A percentile compares a stretch with the other conserved stretches of the same genome.
These are phyloP conservation scores for Trichopus zeylanicus DNA, from an alignment of 116 monocot genomes.

Conservation along the genomic window DNA sequence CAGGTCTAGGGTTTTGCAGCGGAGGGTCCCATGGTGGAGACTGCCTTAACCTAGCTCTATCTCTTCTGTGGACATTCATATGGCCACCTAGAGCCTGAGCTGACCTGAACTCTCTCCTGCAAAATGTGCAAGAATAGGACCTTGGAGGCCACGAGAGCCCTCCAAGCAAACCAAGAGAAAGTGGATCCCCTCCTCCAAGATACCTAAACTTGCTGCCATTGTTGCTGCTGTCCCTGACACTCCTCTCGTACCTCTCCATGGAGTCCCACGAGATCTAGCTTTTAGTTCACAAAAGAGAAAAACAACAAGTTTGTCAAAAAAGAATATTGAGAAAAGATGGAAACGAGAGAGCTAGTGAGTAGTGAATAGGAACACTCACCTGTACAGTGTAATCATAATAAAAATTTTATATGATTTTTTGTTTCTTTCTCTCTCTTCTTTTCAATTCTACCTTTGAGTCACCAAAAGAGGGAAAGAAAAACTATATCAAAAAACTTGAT, in stretches of 20 bases:
- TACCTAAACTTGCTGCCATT: background rate
- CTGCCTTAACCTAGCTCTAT: constrained; percentile 47
- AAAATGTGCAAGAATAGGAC: constrained; percentile 58
- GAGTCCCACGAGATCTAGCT: too few species aligned
- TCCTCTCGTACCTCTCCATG: constrained; percentile 5
- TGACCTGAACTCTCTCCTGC: constrained; percentile 68
- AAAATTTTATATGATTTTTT: too few species aligned
- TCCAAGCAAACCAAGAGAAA: constrained; percentile 5
- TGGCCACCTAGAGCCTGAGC: constrained; percentile 65
- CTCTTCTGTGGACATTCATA: constrained; percentile 65
- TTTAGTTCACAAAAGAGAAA: background rate
- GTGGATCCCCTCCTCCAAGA: background rate
- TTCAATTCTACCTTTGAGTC: too few species aligned
- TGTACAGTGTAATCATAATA: too few species aligned
- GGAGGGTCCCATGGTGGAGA: constrained; percentile 21
- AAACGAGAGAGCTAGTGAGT: too few species aligned
- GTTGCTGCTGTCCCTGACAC: background rate
- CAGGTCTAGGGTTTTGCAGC: constrained; percentile 6
- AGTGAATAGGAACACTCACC: too few species aligned
- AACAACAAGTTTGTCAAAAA: background rate
- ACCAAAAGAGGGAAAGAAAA: too few species aligned
- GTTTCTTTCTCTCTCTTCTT: too few species aligned
- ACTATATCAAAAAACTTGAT: too few species aligned
- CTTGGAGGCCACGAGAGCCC: constrained; percentile 53
- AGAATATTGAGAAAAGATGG: background rate